These are phyloP conservation scores for Fusarium miscanthi DNA, from an alignment of 2,329 filamentous ascomycete species.

Conservation along the genomic window DNA sequence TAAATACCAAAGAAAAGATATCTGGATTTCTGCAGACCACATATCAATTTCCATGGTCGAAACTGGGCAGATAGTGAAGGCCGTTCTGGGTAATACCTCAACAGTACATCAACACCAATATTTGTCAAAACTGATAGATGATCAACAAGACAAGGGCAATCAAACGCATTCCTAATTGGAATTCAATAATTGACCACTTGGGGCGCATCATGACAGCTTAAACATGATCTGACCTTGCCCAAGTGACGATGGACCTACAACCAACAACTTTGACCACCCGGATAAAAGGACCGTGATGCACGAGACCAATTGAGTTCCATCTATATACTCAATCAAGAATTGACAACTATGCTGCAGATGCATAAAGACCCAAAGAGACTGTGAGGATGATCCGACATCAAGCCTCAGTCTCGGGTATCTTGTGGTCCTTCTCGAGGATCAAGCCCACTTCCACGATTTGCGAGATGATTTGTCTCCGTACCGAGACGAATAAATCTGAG, in stretches of 20 bases:
- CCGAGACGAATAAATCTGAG: constrained; percentile 9
- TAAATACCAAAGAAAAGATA: no score
- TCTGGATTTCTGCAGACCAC: not conserved
- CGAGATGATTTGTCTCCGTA: constrained; percentile 10
- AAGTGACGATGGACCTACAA: no score
- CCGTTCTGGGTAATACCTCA: not conserved
- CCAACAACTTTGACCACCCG: not conserved
- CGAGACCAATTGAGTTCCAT: not conserved
- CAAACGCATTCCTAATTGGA: not conserved
- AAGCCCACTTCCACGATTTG: constrained; percentile 18
- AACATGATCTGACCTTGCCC: not conserved
- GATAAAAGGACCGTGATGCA: not conserved
- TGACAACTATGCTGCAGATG: not conserved
- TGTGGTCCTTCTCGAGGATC: not conserved
- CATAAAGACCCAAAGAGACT: constrained; percentile 4
- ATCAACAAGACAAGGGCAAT: not conserved
- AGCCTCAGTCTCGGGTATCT: constrained; percentile 1
- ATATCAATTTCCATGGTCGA: not conserved
- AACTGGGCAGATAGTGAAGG: not conserved
- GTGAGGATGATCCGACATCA: not conserved
- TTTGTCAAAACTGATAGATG: not conserved
- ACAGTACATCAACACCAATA: not conserved
- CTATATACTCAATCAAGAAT: not conserved
- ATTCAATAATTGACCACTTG: not conserved
- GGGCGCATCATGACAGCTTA: not conserved